Evolutionary conservation across 306 rosid genomes (phyloP), one percentile per base, ranked within the genome.

Genomic region (Comarum palustre): DNA sequence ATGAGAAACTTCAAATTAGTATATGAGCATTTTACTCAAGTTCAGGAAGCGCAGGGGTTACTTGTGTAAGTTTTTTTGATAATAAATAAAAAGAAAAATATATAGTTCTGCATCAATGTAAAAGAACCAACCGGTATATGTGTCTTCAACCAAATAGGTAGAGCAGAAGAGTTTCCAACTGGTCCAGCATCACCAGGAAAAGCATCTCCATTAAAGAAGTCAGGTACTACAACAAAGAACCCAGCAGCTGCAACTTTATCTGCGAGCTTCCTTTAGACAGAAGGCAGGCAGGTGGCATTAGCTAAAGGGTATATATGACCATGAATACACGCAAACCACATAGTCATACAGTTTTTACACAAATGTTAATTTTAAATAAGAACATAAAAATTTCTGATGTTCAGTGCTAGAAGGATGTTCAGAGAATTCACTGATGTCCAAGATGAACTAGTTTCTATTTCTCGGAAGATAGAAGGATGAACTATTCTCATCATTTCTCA

Each of bases 191-290:
- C 75, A 22, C 73, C 77, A 16, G 78, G 76, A 68, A 1, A 88
- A 48, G 96, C 96, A 8, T 93, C 96, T 17, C 89, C 91, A 51
- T 88, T 27, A 0, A 90, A 67, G 84, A 90, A 86, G 72, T 92
- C 96, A 19, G 96, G 91, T 72, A 86, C 91, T 71, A 76, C 88
- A 46, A 86, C 96, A 75, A 81, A 84, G 83, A 84, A 93, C 52
- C 98, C 96, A 69, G 86, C 85, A 63, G 89, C 88, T 48, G 92
- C 91, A 80, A 84, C 72, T 79, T 90, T 89, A 82, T 90, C 93
- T 8, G 96, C 98, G 25, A 93, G 85, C 77, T 88, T 88, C 91
- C 98, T 90, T 70, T 68, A 76, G 75, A 50, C 24, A 68, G 34
- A 73, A 78, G 72, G 67, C 60, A 69, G 12, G 16, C n/a, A 72